These are phyloP conservation scores for Fusarium veterinarium DNA, from an alignment of 2,329 filamentous ascomycete genomes.

Conservation along the genomic window DNA sequence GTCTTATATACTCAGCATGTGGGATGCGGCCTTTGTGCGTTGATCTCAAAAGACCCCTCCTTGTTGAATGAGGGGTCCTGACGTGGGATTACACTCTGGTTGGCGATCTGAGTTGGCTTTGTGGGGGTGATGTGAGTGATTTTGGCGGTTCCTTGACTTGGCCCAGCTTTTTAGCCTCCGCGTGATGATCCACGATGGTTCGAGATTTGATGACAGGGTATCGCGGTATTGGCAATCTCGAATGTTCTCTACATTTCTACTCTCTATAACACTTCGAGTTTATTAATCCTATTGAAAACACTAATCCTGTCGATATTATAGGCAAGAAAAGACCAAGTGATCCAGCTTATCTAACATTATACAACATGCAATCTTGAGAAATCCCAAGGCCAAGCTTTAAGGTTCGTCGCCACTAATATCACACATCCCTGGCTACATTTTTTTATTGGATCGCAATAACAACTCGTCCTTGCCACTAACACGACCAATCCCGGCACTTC, in stretches of 20 bases:
- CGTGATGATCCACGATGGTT: constrained; percentile 33
- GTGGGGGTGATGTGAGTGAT: constrained; percentile 41
- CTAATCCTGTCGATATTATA: neutral
- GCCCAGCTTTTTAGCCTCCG: constrained; percentile 8
- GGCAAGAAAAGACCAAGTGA: neutral
- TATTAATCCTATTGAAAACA: neutral
- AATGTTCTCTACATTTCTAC: constrained; percentile 1
- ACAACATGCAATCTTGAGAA: neutral
- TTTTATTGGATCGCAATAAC: constrained; percentile 23
- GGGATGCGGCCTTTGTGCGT: constrained; percentile 37
- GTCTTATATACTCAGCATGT: constrained; percentile 44
- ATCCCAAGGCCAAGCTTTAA: neutral
- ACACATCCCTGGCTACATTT: neutral
- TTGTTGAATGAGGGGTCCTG: constrained; percentile 27
- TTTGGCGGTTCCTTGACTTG: constrained; percentile 32
- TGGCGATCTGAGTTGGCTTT: constrained; percentile 27
- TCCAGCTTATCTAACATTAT: neutral
- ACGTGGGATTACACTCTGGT: constrained; percentile 9
- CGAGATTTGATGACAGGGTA: constrained; percentile 18
- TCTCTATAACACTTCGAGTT: too few relatives aligned
- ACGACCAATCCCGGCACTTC: constrained; percentile 5
- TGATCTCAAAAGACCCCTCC: constrained; percentile 20
- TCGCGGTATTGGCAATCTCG: neutral
- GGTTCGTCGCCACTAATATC: constrained; percentile 12
- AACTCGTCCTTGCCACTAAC: constrained; percentile 20